These are phyloP conservation scores for Orbilia blumenaviensis DNA, from an alignment of 2,329 filamentous ascomycete genomes.

Conservation along the genomic window DNA sequence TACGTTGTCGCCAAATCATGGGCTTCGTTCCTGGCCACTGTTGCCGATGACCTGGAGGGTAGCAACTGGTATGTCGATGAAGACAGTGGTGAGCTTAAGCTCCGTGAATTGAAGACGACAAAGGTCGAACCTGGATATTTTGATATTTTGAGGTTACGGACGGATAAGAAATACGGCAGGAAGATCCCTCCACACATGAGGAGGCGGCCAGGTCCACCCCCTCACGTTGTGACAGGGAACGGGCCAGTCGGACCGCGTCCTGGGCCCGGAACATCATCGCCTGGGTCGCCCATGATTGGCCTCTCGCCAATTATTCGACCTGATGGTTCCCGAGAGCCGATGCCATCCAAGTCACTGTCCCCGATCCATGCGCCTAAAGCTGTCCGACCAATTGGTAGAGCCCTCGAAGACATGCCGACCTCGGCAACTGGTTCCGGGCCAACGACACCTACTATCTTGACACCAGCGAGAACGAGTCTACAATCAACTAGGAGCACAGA, in stretches of 20 bases:
- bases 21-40: slow-evolving; percentile 82
- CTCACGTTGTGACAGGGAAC: slow-evolving; percentile 54
- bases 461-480: slow-evolving; percentile 61
- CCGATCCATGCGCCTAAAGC: slow-evolving; percentile 51
- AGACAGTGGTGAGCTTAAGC: slow-evolving; percentile 86
- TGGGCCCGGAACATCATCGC: slow-evolving; percentile 41
- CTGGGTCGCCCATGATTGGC: slow-evolving; percentile 50
- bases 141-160: slow-evolving; percentile 92
- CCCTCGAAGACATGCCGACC: slow-evolving; percentile 47
- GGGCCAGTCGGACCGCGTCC: slow-evolving; percentile 50
- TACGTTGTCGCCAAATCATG: slow-evolving; percentile 95
- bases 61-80: slow-evolving; percentile 94
- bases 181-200: slow-evolving; percentile 62
- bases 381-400: slow-evolving; percentile 43
- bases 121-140: slow-evolving; percentile 93
- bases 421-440: slow-evolving; percentile 57
- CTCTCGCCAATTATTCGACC: slow-evolving; percentile 45
- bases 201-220: slow-evolving; percentile 61
- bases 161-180: slow-evolving; percentile 90
- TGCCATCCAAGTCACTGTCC: slow-evolving; percentile 46
- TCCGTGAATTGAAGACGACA: slow-evolving; percentile 87
- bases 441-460: slow-evolving; percentile 59
- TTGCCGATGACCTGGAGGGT: slow-evolving; percentile 89
- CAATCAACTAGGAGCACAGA: slow-evolving; percentile 58
- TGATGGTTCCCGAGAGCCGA: slow-evolving; percentile 35